phyloP scores from a whole-genome alignment of 2,329 filamentous ascomycete species.

The Ceratocystis papillata region DNA sequence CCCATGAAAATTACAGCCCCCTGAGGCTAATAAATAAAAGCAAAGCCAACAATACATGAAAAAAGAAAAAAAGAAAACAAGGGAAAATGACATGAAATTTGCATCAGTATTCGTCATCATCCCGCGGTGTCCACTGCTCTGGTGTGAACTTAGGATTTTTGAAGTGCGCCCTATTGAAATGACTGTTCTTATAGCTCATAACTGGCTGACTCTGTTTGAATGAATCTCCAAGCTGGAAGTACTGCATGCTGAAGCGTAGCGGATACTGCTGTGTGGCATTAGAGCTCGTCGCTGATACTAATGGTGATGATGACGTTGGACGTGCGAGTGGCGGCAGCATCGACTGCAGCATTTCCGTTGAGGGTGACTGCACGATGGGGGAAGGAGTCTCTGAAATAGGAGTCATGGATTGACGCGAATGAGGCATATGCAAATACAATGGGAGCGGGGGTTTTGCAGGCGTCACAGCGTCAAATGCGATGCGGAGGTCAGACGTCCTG shows the following conservation, averaged over 20 bases:
- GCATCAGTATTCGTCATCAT: conserved; percentile 28
- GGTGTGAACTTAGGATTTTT: conserved; percentile 48
- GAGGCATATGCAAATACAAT: not conserved
- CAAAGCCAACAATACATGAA: conserved; percentile 13
- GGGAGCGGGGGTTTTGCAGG: conserved; percentile 1
- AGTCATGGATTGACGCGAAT: conserved; percentile 11
- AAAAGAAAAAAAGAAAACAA: not conserved
- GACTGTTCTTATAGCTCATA: conserved; percentile 52
- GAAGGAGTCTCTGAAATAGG: conserved; percentile 14
- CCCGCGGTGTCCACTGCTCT: conserved; percentile 37
- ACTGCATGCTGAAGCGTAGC: conserved; percentile 44
- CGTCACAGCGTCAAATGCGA: not conserved
- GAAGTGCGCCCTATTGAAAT: conserved; percentile 57
- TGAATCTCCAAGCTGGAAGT: conserved; percentile 40
- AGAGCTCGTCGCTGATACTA: conserved; percentile 1
- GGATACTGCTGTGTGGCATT: conserved; percentile 31
- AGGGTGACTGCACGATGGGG: conserved; percentile 18
- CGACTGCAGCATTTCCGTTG: not conserved
- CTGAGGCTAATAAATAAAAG: not conserved
- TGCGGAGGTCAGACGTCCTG: not conserved
- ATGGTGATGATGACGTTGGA: conserved; percentile 13
- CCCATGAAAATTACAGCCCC: not conserved
- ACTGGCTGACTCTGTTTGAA: conserved; percentile 38
- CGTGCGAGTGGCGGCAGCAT: not conserved
- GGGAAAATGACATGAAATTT: not conserved